Conservation (phyloP, 2,329 filamentous ascomycete species). For the Aureobasidium sp. region DNA sequence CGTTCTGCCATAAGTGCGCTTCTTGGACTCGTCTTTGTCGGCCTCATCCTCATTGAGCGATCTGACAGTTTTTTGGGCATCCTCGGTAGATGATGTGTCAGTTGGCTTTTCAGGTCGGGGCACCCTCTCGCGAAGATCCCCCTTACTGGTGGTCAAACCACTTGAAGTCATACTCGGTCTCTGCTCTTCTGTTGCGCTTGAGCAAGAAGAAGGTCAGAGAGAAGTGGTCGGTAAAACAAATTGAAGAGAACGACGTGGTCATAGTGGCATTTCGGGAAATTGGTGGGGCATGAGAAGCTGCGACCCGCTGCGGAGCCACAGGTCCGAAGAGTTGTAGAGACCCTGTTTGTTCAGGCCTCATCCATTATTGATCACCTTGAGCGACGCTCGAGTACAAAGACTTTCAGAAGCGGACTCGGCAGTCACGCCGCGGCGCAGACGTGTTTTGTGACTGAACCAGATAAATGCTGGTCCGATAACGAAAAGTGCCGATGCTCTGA, state of each 20-base stretch:
- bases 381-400: neutral
- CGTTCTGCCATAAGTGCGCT: constrained; percentile 85
- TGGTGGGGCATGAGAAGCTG: constrained; percentile 11
- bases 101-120: constrained; percentile 24
- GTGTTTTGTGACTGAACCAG: neutral
- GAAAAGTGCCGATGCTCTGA: neutral
- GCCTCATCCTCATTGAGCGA: constrained; percentile 45
- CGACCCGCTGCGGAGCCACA: constrained; percentile 12
- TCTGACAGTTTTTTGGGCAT: constrained; percentile 42
- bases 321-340: neutral
- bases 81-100: constrained; percentile 28
- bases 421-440: no score
- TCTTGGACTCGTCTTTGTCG: constrained; percentile 46
- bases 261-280: constrained; percentile 9
- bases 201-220: neutral
- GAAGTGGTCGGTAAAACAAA: neutral
- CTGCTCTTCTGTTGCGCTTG: neutral
- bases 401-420: neutral
- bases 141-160: neutral
- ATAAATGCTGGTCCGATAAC: neutral
- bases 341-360: neutral
- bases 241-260: constrained; percentile 4
- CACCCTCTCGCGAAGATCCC: neutral
- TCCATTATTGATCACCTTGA: neutral
- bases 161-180: neutral